These are phyloP conservation scores for Dimocarpus longan DNA, from an alignment of 345 rosid genomes.

Conservation along the genomic window DNA sequence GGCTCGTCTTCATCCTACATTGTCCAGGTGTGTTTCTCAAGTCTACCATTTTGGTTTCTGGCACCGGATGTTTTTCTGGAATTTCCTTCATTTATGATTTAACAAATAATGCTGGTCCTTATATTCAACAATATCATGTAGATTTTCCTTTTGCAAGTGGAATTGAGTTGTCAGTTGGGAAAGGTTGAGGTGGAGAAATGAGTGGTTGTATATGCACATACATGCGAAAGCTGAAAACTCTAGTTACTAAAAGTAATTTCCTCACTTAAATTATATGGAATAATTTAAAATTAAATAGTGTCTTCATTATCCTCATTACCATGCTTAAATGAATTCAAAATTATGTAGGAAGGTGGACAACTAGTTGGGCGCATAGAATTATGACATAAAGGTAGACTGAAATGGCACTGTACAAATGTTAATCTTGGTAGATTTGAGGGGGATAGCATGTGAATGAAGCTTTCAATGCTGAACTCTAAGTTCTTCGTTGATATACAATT, in stretches of 20 bases:
- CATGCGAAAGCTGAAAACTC: not conserved
- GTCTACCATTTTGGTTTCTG: constrained; percentile 14
- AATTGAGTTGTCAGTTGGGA: not conserved
- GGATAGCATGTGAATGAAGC: not conserved
- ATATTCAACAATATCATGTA: not conserved
- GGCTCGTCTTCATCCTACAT: constrained; percentile 86
- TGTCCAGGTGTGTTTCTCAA: constrained; percentile 59
- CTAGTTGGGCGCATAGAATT: not conserved
- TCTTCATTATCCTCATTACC: not conserved
- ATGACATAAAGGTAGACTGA: not conserved
- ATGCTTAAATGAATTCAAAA: not conserved
- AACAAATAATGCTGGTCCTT: not conserved
- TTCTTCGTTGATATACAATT: not conserved
- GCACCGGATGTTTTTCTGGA: constrained; percentile 14
- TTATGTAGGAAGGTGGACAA: not conserved
- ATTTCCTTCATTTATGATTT: constrained; percentile 1
- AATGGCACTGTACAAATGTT: not conserved
- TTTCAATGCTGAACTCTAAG: not conserved
- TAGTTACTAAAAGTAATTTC: not conserved
- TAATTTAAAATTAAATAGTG: not conserved
- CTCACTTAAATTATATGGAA: not conserved
- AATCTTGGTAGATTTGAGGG: not conserved
- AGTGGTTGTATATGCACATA: not conserved
- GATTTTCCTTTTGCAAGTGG: not conserved
- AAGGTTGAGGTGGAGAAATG: not conserved